Evolutionary conservation across 1,284 basidiomycete species (phyloP), one percentile per base, ranked within the genome.

Genomic region (Apiotrichum siamense): DNA sequence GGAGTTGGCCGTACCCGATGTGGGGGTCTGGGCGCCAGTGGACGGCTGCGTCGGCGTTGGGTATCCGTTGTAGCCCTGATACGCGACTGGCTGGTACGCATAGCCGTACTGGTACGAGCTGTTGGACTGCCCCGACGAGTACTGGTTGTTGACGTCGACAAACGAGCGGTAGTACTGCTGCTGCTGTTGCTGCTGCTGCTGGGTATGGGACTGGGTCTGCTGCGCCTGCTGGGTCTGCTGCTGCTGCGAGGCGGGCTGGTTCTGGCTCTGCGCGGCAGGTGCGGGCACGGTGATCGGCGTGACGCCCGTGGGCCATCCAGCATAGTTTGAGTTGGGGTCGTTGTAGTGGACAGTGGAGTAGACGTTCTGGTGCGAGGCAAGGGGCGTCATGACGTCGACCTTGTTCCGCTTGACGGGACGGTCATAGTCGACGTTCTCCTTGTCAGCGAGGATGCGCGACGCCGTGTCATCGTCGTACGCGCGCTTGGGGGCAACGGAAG

Each of bases 361-460:
- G 38, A 57, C 49, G 43, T 57, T 57, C 38, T 50, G 49, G 47
- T 57, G 55, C 9, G 55, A 47, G 5, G 46, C 18, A 17, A 57
- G 40, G n/a, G 55, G 55, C 4, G 55, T 46, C 31, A 52, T n/a
- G n/a, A 55, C 9, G 38, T 48, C 54, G 32, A 44, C 46, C 52
- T 57, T 57, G 43, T 47, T 52, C 26, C 55, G 52, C 52, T 57
- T 57, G 33, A 51, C 39, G 21, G 45, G 35, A 21, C 52, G 52
- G 31, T 42, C 37, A 41, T 44, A 50, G 51, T 50, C 51, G 26
- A 54, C 23, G 36, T 57, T 57, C 52, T 57, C 55, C 55, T 57
- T 57, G 55, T 50, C 44, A 24, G 37, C 31, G 23, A 53, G 26
- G 23, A 41, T 24, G n/a, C 39, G 38, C 20, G 49, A 44, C 3